These are phyloP conservation scores for Cornus florida DNA, from an alignment of 148 eudicot species.

Conservation along the genomic window DNA sequence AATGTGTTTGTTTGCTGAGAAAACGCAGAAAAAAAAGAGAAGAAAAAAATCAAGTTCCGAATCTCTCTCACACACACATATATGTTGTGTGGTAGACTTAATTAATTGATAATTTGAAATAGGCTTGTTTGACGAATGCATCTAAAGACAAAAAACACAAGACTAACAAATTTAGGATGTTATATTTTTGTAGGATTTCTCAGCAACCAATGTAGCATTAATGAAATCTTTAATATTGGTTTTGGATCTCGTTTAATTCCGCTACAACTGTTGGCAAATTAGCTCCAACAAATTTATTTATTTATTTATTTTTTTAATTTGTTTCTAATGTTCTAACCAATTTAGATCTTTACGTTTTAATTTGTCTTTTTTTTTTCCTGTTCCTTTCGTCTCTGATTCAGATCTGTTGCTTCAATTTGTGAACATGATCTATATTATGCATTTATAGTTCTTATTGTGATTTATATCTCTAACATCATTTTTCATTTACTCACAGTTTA, in stretches of 20 bases:
- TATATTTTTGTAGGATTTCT: not conserved
- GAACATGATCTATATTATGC: not conserved
- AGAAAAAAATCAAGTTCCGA: not conserved
- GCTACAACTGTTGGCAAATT: not conserved
- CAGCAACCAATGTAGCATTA: not conserved
- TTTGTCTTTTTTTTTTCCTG: not conserved
- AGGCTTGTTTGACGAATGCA: too few relatives aligned
- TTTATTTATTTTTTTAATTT: not conserved
- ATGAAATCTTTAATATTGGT: not conserved
- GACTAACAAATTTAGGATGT: not conserved
- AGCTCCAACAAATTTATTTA: too few relatives aligned
- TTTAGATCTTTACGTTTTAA: not conserved
- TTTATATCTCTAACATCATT: not conserved
- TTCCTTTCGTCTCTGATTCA: not conserved
- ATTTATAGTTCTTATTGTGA: not conserved
- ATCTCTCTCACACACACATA: not conserved
- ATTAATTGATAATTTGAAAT: not conserved
- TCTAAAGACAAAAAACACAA: too few relatives aligned
- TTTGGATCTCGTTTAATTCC: slow-evolving; percentile 1
- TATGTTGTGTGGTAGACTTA: not conserved
- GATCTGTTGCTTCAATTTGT: not conserved
- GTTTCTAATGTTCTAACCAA: not conserved
- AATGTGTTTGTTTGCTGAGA: not conserved
- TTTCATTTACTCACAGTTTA: not conserved
- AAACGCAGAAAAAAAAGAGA: not conserved